Evolutionary conservation across 225 moss, liverwort and hornwort species (phyloP).

Genomic region (Takakia lepidozioides): DNA sequence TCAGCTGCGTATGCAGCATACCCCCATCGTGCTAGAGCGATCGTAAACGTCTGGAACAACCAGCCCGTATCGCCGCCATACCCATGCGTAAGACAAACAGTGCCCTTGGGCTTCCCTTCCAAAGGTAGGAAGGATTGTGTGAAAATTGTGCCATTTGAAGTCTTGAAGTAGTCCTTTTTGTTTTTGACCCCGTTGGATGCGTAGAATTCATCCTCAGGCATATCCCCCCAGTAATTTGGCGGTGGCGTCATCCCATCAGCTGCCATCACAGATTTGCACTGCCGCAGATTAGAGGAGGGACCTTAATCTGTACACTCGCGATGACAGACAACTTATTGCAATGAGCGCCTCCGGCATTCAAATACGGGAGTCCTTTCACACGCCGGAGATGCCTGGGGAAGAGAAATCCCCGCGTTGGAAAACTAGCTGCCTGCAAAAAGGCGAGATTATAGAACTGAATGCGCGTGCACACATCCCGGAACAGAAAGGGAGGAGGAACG

Average conservation of each 20-base stretch:
- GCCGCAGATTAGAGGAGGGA: too few relatives aligned
- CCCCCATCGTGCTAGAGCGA: conserved; percentile 38
- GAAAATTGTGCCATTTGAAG: conserved; percentile 48
- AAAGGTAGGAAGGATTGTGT: conserved; percentile 51
- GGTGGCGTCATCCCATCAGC: not conserved
- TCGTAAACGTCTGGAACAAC: conserved; percentile 45
- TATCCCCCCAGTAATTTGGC: conserved; percentile 54
- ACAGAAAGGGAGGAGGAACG: too few relatives aligned
- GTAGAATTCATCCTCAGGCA: conserved; percentile 56
- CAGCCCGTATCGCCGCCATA: conserved; percentile 56
- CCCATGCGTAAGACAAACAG: conserved; percentile 65
- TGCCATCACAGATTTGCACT: too few relatives aligned
- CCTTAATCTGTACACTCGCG: too few relatives aligned
- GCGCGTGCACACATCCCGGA: too few relatives aligned
- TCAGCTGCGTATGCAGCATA: conserved; percentile 61
- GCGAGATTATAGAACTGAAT: too few relatives aligned
- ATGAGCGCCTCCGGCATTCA: too few relatives aligned
- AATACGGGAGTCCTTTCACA: too few relatives aligned
- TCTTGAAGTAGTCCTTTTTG: conserved; percentile 25
- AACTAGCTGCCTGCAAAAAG: too few relatives aligned
- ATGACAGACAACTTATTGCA: too few relatives aligned
- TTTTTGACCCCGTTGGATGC: conserved; percentile 44
- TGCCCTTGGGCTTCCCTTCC: conserved; percentile 27
- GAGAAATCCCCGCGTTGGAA: too few relatives aligned
- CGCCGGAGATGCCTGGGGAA: too few relatives aligned